Base-by-base conservation (phyloP, 2,329 filamentous ascomycete species). In the Moelleriella libera region DNA sequence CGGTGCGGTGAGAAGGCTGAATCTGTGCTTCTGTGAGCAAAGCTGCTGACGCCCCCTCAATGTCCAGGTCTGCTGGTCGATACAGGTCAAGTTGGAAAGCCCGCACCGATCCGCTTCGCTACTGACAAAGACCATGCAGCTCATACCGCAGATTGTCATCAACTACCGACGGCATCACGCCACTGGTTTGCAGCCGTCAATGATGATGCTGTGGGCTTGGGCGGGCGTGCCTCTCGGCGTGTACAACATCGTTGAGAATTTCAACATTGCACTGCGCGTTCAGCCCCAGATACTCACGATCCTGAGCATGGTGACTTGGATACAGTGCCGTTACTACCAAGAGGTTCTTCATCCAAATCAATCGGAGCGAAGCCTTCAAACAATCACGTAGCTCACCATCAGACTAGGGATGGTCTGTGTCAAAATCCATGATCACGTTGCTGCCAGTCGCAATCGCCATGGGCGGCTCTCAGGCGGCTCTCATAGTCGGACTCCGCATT, bases 171-270 rank as follows among this genome's bases (percentile, higher is more conserved):
- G 81, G 1, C 80, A 84, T 58, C 71, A 83, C 65, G 80, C 80
- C 1, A 74, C 68, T 1, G 82, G 81, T 0, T 67, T 85, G 0
- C 80, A 84, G 45, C 72, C 76, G 0, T 76, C 77, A 0, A 84
- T 85, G 81, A 85, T 85, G 80, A 73, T 85, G 58, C 68, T 84
- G 2, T 85, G 82, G 73, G 78, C 79, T 0, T 76, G 71, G 64
- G 82, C 82, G 1, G 82, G 82, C 0, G 75, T 85, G 0, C 81
- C 81, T 0, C 66, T 85, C 0, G 82, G 82, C 2, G 67, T 68
- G 5, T 70, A 69, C 54, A 70, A 70, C 49, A 66, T 69, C 37
- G 64, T 66, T 29, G 57, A 63, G 47, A 56, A 58, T 9, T 69
- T 69, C 54, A 69, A 68, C 45, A 30, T 69, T 2, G 68, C 68